A percentile compares a stretch with the other conserved stretches of the same genome.
Conservation (phyloP, 1,284 basidiomycete genomes). For the Sporisorium graminicola region DNA sequence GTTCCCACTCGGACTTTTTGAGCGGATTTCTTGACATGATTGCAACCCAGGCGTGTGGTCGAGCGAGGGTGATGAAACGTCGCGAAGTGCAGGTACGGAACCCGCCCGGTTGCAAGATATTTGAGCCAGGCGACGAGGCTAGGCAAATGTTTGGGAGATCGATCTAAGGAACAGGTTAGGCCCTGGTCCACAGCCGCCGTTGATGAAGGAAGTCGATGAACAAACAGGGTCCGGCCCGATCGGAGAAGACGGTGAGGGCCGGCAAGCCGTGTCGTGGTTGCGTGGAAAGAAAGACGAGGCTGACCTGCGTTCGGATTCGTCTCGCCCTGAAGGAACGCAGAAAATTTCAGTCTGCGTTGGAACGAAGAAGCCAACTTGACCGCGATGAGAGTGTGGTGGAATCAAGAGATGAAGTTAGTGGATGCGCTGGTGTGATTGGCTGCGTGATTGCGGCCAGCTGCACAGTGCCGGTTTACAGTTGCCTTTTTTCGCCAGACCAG, state of each 20-base stretch:
- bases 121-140: background rate
- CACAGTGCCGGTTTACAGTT: too few relatives aligned
- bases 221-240: conserved; percentile 24
- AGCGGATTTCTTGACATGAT: conserved; percentile 46
- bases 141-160: background rate
- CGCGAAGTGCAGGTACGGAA: background rate
- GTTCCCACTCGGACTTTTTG: conserved; percentile 71
- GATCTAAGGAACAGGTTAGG: background rate
- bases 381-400: conserved; percentile 8
- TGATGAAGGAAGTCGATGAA: background rate
- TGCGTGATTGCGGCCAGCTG: conserved; percentile 8
- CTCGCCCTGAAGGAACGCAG: background rate
- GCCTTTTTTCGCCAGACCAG: background rate
- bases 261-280: conserved; percentile 12
- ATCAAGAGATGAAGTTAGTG: background rate
- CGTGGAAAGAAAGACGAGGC: background rate
- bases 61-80: too few relatives aligned
- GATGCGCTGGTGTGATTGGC: conserved; percentile 13
- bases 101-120: conserved; percentile 1
- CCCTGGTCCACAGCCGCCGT: background rate
- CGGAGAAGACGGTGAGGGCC: conserved; percentile 20
- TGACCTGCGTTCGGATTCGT: background rate
- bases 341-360: conserved; percentile 25
- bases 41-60: too few relatives aligned
- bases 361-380: conserved; percentile 1